A percentile compares a stretch with the other conserved stretches of the same genome.
Evolutionary conservation across 164 flowering plant genomes (phyloP).

Genomic region (Liriodendron chinense): DNA sequence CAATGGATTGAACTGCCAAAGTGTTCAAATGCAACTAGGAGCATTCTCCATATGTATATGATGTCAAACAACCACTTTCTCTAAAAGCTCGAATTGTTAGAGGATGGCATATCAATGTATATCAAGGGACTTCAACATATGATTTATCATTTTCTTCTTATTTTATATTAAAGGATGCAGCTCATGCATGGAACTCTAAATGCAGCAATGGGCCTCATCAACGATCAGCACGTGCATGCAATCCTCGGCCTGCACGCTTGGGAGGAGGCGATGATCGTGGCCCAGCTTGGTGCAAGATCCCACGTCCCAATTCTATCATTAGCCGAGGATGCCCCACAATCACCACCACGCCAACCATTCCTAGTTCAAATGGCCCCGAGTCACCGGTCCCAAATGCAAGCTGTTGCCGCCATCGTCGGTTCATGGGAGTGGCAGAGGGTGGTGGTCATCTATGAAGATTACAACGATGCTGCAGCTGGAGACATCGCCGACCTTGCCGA

Average conservation of each 20-base stretch:
- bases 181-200: neutral
- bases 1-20: too few relatives aligned
- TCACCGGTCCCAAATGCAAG: constrained; percentile 22
- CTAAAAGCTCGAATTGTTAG: too few relatives aligned
- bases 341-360: constrained; percentile 15
- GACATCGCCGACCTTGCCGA: neutral
- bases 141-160: too few relatives aligned
- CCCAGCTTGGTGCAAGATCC: constrained; percentile 33
- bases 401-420: constrained; percentile 33
- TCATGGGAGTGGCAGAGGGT: constrained; percentile 27
- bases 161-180: too few relatives aligned
- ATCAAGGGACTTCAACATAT: too few relatives aligned
- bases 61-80: too few relatives aligned
- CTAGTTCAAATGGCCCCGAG: constrained; percentile 41
- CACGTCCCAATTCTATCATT: constrained; percentile 48
- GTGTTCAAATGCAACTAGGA: too few relatives aligned
- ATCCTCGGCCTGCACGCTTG: constrained; percentile 19
- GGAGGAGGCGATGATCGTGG: constrained; percentile 45
- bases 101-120: too few relatives aligned
- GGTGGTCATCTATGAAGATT: constrained; percentile 34
- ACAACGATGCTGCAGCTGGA: neutral
- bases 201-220: constrained; percentile 6
- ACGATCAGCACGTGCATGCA: constrained; percentile 6
- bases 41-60: too few relatives aligned
- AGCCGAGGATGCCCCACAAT: constrained; percentile 26